A percentile compares a stretch with the other conserved stretches of the same genome.
These are phyloP conservation scores for Clonostachys sp. DNA, from an alignment of 2,329 filamentous ascomycete species.

Conservation along the genomic window DNA sequence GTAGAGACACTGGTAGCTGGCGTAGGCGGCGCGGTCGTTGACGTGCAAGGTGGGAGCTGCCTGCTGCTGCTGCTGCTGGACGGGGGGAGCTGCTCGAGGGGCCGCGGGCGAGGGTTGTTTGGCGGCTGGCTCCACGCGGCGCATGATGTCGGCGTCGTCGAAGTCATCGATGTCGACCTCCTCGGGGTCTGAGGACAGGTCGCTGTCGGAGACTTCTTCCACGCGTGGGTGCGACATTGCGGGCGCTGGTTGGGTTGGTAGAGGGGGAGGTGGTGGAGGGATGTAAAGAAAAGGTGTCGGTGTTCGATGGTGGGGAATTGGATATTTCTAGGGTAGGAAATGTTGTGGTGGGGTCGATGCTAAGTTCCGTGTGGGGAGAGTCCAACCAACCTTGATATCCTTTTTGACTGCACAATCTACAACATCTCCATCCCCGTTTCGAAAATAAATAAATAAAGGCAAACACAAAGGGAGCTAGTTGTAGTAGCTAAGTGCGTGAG, in stretches of 20 bases:
- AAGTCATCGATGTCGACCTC: constrained; percentile 76
- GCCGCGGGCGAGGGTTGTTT: constrained; percentile 22
- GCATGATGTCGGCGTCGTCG: constrained; percentile 51
- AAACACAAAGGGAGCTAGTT: no score
- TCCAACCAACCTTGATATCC: no score
- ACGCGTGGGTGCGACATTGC: constrained; percentile 80
- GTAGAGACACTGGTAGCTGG: constrained; percentile 84
- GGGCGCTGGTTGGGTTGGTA: background rate
- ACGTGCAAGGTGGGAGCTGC: constrained; percentile 4
- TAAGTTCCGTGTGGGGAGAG: no score
- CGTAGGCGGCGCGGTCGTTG: constrained; percentile 48
- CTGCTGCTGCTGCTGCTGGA: constrained; percentile 9
- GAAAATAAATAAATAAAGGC: no score
- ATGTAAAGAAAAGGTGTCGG: background rate
- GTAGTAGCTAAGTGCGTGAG: no score
- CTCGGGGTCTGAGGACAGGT: constrained; percentile 75
- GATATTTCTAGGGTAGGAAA: background rate
- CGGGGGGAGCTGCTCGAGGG: constrained; percentile 5
- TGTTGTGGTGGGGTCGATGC: no score
- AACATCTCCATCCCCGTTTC: no score
- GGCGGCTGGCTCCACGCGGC: constrained; percentile 12
- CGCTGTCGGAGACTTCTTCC: constrained; percentile 87
- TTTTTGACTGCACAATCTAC: no score
- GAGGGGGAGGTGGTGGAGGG: background rate
- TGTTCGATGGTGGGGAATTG: constrained; percentile 1